Base-by-base conservation (phyloP, 1,284 basidiomycete species). In the Sanghuangporus sanghuang region DNA sequence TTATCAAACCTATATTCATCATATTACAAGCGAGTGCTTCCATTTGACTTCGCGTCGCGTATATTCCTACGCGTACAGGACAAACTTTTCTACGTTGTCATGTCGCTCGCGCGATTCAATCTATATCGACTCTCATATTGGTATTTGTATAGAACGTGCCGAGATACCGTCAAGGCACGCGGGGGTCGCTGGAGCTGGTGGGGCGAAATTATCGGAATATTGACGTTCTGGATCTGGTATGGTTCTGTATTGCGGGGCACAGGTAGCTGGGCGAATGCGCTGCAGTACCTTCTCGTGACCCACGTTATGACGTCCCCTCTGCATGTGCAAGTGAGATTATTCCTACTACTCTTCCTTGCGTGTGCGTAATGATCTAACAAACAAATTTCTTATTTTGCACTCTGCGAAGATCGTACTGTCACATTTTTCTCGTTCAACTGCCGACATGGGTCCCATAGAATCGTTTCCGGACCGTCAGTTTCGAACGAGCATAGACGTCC, bases 391-490 rank as follows among this genome's bases (percentile, higher is more conserved):
- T 55, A 5, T 32, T 32, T 32, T 32, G 27, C 27, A 5, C 1
- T 59, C 27, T 40, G 16, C 7, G 57, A 72, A 98, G 93, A 99
- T 99, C 70, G 96, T 98, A 1, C 85, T 99, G 23, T 98, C 96
- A 2, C 96, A 99, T 78, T 99, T 97, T 76, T 93, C 93, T 52
- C 96, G 97, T 79, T 95, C 95, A 6, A 96, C 95, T 1, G 90
- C 83, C 9, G 96, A 98, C 72, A 81, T 98, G 27, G 96, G 96
- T 1, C 92, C 94, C 0, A 79, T 79, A 40, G 97, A 99, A 74
- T 95, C 92, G 1, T 99, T 98, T 79, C 84, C 92, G 1, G 89
- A 93, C 69, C 89, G 97, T 38, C 96, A 99, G 75, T 79, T 99
- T 65, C 90, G 96, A 57, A 99, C 97, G 7, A 98, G 97, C 0